Conservation (phyloP, 1,284 basidiomycete genomes). For the Anthracocystis panici-leucophaei region DNA sequence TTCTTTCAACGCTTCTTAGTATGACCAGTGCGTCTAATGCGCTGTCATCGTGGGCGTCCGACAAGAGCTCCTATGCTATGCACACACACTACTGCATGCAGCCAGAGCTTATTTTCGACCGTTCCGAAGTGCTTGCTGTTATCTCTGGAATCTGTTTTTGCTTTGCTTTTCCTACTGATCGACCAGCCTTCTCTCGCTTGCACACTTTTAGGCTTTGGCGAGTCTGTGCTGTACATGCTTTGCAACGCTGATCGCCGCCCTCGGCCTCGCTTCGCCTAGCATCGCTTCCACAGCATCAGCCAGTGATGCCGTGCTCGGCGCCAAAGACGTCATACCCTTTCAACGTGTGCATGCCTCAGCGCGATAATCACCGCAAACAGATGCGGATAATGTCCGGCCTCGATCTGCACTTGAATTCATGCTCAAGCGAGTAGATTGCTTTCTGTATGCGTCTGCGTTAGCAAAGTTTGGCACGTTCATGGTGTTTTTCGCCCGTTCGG, state of each 20-base stretch:
- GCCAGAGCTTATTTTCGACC: conserved; percentile 21
- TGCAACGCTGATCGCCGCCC: neutral
- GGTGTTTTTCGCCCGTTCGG: conserved; percentile 3
- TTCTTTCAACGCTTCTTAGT: conserved; percentile 1
- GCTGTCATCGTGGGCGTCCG: neutral
- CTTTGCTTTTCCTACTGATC: conserved; percentile 1
- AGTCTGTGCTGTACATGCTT: conserved; percentile 1
- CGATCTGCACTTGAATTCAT: neutral
- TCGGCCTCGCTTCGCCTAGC: neutral
- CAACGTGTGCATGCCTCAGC: conserved; percentile 3
- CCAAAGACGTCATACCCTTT: neutral
- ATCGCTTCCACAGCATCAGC: neutral
- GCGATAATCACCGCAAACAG: conserved; percentile 5
- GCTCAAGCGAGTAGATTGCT: neutral
- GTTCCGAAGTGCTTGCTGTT: conserved; percentile 18
- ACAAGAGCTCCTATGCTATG: neutral
- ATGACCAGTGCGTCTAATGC: conserved; percentile 19
- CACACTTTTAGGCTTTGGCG: conserved; percentile 3
- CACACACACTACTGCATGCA: conserved; percentile 15
- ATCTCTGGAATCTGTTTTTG: conserved; percentile 3
- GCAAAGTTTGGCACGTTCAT: neutral
- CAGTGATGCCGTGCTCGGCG: neutral
- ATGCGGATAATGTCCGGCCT: conserved; percentile 13
- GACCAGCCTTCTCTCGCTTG: conserved; percentile 1
- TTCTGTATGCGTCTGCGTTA: neutral